Base-by-base conservation (phyloP, 2,329 filamentous ascomycete species). In the Hypoxylon rubiginosum region DNA sequence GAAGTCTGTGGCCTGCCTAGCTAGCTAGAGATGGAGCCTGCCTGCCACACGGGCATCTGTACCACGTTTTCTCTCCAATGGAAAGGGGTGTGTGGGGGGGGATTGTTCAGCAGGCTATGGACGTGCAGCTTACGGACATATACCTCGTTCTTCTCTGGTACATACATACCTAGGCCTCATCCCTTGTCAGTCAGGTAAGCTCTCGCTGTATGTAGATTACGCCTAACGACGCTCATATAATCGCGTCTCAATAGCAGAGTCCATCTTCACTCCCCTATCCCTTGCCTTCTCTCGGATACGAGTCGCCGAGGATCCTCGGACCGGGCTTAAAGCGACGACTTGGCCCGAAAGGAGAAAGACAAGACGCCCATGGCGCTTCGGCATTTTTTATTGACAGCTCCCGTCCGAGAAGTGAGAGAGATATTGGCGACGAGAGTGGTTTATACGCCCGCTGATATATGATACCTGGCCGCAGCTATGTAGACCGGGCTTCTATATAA, bases 41-140 rank as follows among this genome's bases (percentile, higher is more conserved):
- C 51, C 57, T 49, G 53, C 59, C 63, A 69, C 66, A 66, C 66
- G 57, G 66, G 56, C 57, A 50, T 69, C 57, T 53, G 57, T 64
- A 64, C 66, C 66, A 66, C 46, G 26, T 56, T 68, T 66, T 46
- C 55, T 43, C 50, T 51, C 24, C 24, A 36, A 34, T 30, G 56
- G 51, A 24, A 64, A 49, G 11, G 56, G 41, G 56, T 59, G 62
- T 57, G 56, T 30, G 60, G 60, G 28, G 43, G 49, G 53, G 60
- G 61, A 53, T 60, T 52, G 39, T 60, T 48, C 26, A 58, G 54
- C n/a, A 53, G 57, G 53, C 46, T 60, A 59, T 66, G 63, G 48
- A 62, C 45, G 63, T 66, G 63, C 59, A 64, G 56, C 52, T 63
- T 43, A 62, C 56, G 56, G 48, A 57, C 24, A 55, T 60, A 57